Conservation (phyloP, 345 rosid species). For the Arabidopsis arenosa region DNA sequence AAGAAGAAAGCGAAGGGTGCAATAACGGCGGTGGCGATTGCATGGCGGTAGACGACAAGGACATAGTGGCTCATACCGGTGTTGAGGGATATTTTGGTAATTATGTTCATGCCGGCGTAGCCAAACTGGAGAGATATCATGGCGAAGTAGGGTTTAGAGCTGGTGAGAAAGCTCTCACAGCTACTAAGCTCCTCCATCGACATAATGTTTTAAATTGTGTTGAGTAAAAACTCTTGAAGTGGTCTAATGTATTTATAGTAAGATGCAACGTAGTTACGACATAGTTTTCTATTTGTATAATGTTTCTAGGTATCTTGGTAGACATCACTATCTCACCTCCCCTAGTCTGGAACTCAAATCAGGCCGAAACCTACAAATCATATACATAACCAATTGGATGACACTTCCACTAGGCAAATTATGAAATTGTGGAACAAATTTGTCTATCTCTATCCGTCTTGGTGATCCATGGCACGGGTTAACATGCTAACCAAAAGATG, state of each 20-base stretch:
- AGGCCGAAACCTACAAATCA: background rate
- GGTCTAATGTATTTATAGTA: constrained; percentile 39
- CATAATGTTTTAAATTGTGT: constrained; percentile 23
- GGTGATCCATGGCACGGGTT: background rate
- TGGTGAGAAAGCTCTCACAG: constrained; percentile 38
- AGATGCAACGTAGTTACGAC: background rate
- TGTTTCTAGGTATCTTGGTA: constrained; percentile 20
- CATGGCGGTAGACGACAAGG: constrained; percentile 72
- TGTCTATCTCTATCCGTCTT: background rate
- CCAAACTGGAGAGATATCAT: constrained; percentile 68
- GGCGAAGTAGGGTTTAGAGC: constrained; percentile 58
- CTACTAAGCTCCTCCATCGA: constrained; percentile 32
- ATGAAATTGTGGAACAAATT: background rate
- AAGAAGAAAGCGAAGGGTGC: constrained; percentile 78
- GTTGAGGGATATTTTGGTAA: constrained; percentile 57
- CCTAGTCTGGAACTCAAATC: constrained; percentile 26
- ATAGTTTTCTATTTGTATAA: constrained; percentile 15
- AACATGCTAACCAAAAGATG: background rate
- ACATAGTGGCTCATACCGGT: constrained; percentile 72
- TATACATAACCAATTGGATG: background rate
- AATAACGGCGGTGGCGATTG: constrained; percentile 59
- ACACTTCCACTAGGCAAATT: background rate
- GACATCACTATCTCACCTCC: constrained; percentile 20
- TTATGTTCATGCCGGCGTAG: constrained; percentile 57
- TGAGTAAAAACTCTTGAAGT: constrained; percentile 15